Conservation (phyloP, 352 stramenopile species). For the Globisporangium rhizosaccharum region DNA sequence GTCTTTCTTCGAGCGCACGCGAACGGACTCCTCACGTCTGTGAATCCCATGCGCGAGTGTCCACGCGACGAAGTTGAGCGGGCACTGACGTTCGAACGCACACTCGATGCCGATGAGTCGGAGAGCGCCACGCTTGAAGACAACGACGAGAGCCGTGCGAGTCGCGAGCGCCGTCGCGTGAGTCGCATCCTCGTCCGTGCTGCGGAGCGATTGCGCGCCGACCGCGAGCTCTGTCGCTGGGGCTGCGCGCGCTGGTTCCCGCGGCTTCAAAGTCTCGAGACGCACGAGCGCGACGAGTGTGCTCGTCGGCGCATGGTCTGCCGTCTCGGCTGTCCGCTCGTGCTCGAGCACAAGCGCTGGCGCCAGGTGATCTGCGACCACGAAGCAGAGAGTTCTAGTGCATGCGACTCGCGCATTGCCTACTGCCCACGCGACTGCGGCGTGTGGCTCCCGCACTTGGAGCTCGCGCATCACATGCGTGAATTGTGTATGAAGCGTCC, state of each 20-base stretch:
- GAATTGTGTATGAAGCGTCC: constrained; percentile 56
- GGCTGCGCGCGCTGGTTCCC: constrained; percentile 54
- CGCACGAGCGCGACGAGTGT: constrained; percentile 58
- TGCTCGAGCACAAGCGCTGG: constrained; percentile 48
- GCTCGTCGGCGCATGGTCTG: constrained; percentile 55
- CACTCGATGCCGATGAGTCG: constrained; percentile 45
- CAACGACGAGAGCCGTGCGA: constrained; percentile 22
- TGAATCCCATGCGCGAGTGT: constrained; percentile 22
- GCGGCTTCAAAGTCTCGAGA: constrained; percentile 29
- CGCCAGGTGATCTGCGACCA: constrained; percentile 44
- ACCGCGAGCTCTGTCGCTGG: constrained; percentile 47
- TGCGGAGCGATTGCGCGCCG: constrained; percentile 26
- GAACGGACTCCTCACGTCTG: constrained; percentile 36
- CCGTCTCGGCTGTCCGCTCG: constrained; percentile 49
- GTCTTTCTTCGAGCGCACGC: constrained; percentile 37
- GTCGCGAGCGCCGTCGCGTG: constrained; percentile 48
- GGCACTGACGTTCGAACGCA: constrained; percentile 23
- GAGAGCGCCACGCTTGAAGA: constrained; percentile 51
- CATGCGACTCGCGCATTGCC: constrained; percentile 48
- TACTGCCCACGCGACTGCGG: constrained; percentile 62
- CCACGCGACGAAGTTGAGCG: constrained; percentile 40
- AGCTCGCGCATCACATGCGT: constrained; percentile 44
- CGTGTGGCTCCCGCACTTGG: constrained; percentile 48
- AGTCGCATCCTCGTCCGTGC: constrained; percentile 43
- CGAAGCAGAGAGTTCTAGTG: constrained; percentile 32